These are phyloP conservation scores for Agapanthus africanus DNA, from an alignment of 106 monocot genomes.

Conservation along the genomic window DNA sequence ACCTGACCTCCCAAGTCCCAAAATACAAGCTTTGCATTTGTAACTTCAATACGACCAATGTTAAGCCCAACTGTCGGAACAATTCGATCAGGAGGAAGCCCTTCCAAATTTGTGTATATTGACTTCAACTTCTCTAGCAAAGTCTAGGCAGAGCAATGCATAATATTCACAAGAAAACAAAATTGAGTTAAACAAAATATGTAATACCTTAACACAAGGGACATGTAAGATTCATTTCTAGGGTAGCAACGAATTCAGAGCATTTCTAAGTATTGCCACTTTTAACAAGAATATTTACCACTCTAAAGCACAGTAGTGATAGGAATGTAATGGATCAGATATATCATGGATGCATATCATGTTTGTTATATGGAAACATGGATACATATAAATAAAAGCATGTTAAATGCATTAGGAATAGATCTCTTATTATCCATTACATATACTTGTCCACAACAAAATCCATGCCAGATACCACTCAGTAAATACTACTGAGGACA, in stretches of 20 bases:
- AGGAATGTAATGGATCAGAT: not conserved
- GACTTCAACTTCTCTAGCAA: constrained; percentile 94
- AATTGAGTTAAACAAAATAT: not conserved
- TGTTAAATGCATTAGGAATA: not conserved
- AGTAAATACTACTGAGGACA: not conserved
- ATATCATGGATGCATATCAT: not conserved
- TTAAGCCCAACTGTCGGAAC: constrained; percentile 98
- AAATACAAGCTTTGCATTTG: constrained; percentile 87
- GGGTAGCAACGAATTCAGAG: not conserved
- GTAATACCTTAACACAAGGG: not conserved
- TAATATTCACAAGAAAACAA: not conserved
- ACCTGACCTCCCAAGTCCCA: constrained; percentile 99
- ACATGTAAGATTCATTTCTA: not conserved
- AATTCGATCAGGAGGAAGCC: constrained; percentile 84
- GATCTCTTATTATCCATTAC: not conserved
- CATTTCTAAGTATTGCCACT: not conserved
- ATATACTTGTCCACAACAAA: not conserved
- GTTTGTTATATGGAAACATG: not conserved
- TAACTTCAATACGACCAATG: constrained; percentile 83
- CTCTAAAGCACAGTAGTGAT: not conserved
- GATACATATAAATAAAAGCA: not conserved
- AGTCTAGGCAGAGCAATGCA: constrained; percentile 31
- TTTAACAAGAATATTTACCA: not conserved
- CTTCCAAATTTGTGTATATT: constrained; percentile 67
- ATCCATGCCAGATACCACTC: not conserved